Percentiles rank a stretch among this genome's conserved stretches.
Evolutionary conservation across 139 green algal genomes (phyloP).

Genomic region (Coccomyxa sp.): DNA sequence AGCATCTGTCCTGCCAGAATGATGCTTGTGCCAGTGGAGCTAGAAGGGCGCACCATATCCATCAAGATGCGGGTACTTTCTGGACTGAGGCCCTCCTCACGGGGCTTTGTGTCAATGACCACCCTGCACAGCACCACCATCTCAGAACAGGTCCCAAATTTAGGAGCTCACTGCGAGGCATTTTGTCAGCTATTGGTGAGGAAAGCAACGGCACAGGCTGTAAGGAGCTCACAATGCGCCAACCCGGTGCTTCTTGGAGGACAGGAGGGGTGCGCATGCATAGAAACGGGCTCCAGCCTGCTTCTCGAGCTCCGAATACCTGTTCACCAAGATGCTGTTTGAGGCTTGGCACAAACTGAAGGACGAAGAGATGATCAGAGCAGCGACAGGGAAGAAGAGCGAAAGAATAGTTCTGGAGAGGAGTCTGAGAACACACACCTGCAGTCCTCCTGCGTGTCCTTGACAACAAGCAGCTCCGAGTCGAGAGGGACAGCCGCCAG

Average conservation of each 20-base stretch:
- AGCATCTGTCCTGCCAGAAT: too few relatives aligned
- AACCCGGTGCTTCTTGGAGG: not conserved
- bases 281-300: not conserved
- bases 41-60: not conserved
- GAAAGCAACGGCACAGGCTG: not conserved
- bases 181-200: not conserved
- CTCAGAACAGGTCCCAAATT: not conserved
- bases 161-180: not conserved
- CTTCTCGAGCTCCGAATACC: not conserved
- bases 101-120: not conserved
- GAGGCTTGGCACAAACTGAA: too few relatives aligned
- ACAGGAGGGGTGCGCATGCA: not conserved
- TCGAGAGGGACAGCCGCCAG: not conserved
- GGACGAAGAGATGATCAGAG: too few relatives aligned
- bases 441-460: not conserved
- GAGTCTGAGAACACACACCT: not conserved
- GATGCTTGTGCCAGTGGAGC: too few relatives aligned
- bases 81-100: not conserved
- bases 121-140: not conserved
- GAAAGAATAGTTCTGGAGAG: not conserved
- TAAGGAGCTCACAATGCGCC: not conserved
- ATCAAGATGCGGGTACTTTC: not conserved
- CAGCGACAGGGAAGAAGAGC: not conserved
- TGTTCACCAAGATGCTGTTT: too few relatives aligned
- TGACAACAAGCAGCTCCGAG: not conserved